Base-by-base conservation (phyloP, 2,329 filamentous ascomycete species). In the Diplodia scrobiculata region DNA sequence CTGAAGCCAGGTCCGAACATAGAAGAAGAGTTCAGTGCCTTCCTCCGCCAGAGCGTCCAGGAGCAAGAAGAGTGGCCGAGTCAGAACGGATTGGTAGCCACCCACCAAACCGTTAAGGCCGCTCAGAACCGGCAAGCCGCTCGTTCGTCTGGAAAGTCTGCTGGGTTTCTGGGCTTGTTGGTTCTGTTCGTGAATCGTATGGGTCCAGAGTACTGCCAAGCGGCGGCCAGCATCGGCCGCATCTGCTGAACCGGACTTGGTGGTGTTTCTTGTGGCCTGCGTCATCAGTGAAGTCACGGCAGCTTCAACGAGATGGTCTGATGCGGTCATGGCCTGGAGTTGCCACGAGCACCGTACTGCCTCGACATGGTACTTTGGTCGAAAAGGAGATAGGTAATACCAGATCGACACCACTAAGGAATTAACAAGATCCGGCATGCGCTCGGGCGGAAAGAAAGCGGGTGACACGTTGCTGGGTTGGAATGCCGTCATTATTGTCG, bases 321-420 rank as follows among this genome's bases (percentile, higher is more conserved):
- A 80, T 47, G 84, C 80, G 1, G 89, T 86, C 13, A 96, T 84
- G 0, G 87, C 86, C 71, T 98, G 92, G 62, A 99, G 80, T 70
- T 92, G 87, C 91, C 95, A 96, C 47, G 99, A 80, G 70, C 88
- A 89, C 66, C 91, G 87, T 9, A 96, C 91, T 19, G 92, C 89
- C 79, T 99, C 96, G 36, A 99, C 93, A 73, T 98, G 95, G 70
- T 94, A 96, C 74, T 97, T 97, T 0, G 93, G 92, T 68, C 89
- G 88, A 13, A 88, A 84, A n/a, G 91, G 89, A 0, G 92, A 91
- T 47, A 99, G 79, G 72, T 91, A 92, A 5, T 81, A 77, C 95
- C 95, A 99, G 0, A 94, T 84, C 66, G 89, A 85, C 1, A 82
- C 82, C 17, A 95, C 87, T 25, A 98, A 79, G 32, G 86, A 83